Evolutionary conservation across 78 protist species (phyloP).

Genomic region (Dictyostelium purpureum): DNA sequence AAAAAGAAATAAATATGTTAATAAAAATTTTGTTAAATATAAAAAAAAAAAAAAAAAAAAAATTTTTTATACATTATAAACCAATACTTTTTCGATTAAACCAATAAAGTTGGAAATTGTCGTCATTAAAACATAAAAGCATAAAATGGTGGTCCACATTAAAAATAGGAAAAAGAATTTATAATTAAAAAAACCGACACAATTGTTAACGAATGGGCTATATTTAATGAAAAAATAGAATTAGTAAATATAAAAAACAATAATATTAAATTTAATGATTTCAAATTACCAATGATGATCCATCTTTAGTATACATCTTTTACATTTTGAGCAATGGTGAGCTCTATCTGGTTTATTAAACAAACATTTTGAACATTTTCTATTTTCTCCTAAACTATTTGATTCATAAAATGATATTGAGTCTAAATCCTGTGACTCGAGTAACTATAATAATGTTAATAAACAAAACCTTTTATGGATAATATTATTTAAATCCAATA

Average conservation of each 20-base stretch:
- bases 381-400: conserved; percentile 26
- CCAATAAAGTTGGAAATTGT: not conserved
- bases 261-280: not conserved
- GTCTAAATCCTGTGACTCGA: not conserved
- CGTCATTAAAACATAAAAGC: conserved; percentile 32
- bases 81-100: not conserved
- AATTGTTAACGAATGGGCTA: conserved; percentile 81
- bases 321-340: conserved; percentile 79
- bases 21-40: too few species aligned
- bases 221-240: not conserved
- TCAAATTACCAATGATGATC: conserved; percentile 82
- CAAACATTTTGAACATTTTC: conserved; percentile 52
- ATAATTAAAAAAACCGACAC: conserved; percentile 81
- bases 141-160: conserved; percentile 29
- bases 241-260: too few species aligned
- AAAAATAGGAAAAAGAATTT: conserved; percentile 78
- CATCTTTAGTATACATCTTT: conserved; percentile 80
- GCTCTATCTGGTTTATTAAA: conserved; percentile 60
- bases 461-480: too few species aligned
- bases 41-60: too few species aligned
- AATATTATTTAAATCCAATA: not conserved
- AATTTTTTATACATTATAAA: too few species aligned
- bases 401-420: conserved; percentile 33
- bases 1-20: not conserved
- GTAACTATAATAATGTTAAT: not conserved